Conservation (phyloP, 306 rosid genomes). For the Acacia crassicarpa region DNA sequence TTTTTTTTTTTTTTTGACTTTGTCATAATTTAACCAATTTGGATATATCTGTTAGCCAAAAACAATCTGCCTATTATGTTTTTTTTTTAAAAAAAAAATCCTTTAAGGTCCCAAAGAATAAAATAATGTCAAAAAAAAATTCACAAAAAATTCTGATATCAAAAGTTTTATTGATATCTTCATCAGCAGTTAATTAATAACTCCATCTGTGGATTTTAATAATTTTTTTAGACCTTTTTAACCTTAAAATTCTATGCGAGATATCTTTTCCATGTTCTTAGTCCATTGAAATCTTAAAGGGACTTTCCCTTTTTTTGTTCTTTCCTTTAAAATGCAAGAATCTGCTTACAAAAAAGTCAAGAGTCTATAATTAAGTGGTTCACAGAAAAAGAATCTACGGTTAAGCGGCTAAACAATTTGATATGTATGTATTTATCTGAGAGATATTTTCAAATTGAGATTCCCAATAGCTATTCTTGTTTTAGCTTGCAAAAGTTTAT, state of each 20-base stretch:
- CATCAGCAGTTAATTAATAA: too few species aligned
- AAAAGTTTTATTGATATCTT: too few species aligned
- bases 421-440: background rate
- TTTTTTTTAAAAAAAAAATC: background rate
- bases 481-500: background rate
- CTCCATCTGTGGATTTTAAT: too few species aligned
- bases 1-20: background rate
- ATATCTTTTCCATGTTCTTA: too few species aligned
- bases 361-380: background rate
- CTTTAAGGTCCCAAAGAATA: too few species aligned
- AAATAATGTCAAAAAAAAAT: too few species aligned
- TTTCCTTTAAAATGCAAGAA: background rate
- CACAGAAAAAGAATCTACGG: background rate
- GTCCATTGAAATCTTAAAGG: too few species aligned
- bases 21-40: background rate
- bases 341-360: background rate
- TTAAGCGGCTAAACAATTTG: background rate
- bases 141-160: too few species aligned
- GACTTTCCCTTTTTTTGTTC: background rate
- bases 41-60: background rate
- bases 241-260: too few species aligned
- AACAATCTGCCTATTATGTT: background rate
- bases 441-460: background rate
- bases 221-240: too few species aligned
- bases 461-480: background rate